A percentile compares a stretch with the other conserved stretches of the same genome.
Conservation (phyloP, 352 stramenopile species). For the Globisporangium nagaii region DNA sequence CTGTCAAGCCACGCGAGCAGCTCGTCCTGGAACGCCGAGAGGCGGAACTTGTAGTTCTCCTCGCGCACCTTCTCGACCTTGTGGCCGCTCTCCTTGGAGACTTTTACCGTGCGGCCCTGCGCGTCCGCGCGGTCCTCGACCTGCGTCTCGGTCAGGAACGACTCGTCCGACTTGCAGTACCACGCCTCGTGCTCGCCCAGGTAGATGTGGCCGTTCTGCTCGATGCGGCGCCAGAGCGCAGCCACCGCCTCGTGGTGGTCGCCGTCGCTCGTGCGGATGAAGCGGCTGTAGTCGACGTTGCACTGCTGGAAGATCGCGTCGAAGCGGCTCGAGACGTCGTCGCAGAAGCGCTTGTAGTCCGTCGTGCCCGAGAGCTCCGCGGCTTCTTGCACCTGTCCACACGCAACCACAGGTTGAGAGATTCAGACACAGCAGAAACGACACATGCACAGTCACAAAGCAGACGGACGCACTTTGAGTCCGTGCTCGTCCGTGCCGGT, state of each 20-base stretch:
- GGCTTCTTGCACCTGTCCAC: conserved; percentile 89
- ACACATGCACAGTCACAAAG: not conserved
- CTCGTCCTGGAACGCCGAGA: conserved; percentile 91
- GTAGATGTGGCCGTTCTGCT: conserved; percentile 94
- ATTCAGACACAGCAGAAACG: not conserved
- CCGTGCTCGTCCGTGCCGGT: conserved; percentile 99
- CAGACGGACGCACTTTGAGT: conserved; percentile 41
- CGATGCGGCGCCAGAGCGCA: conserved; percentile 90
- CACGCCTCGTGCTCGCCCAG: conserved; percentile 96
- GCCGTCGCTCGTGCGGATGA: conserved; percentile 96
- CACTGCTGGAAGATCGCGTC: conserved; percentile 85
- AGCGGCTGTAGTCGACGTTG: conserved; percentile 91
- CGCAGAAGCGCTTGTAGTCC: conserved; percentile 87
- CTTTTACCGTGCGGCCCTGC: conserved; percentile 35
- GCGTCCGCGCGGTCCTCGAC: conserved; percentile 80
- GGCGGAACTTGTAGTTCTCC: conserved; percentile 98
- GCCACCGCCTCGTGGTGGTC: conserved; percentile 90
- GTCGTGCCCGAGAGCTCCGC: conserved; percentile 82
- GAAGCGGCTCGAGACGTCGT: conserved; percentile 91
- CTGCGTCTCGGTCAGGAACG: conserved; percentile 97
- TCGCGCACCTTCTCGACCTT: conserved; percentile 94
- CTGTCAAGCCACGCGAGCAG: conserved; percentile 89
- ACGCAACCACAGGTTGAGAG: not conserved
- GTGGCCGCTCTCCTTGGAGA: conserved; percentile 90
- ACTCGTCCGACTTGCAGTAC: conserved; percentile 99